Evolutionary conservation across 495 filamentous ascomycete species (phyloP), one percentile per base, ranked within the genome.

Genomic region (Lichina pygmaea): DNA sequence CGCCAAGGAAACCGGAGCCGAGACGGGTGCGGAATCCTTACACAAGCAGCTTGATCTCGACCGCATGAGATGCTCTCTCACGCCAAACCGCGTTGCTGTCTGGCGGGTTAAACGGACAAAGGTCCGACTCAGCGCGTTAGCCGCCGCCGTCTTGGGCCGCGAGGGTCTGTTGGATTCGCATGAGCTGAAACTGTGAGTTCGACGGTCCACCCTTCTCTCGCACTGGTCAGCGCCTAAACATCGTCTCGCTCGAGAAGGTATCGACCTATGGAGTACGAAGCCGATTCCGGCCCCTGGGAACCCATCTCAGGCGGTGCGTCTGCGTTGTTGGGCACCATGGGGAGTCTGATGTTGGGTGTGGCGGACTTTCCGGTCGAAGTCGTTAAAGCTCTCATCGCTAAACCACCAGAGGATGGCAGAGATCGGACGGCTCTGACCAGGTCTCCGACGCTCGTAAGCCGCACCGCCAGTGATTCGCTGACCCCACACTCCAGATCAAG

Each of bases 291-390:
- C 45, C 75, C 80, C 3, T 71, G 68, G 51, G 74, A 83, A 48
- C 80, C 80, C 0, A 66, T 86, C 13, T 72, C 76, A 7, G 80
- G 78, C 11, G 71, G 69, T 33, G 72, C 81, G 1, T 71, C 74
- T 13, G 78, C 82, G 0, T 57, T 93, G 3, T 61, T 86, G 11
- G 82, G 82, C 6, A 80, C 82, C 7, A 62, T 82, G 34, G 66
- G 73, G 12, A 76, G 66, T 48, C 70, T 95, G 43, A 67, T 78
- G 53, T 80, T 86, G 67, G 84, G 82, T 0, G 62, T 86, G 33
- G 80, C 78, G 6, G 83, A 91, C 50, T 71, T 94, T 17, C 86
- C 86, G 0, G 63, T 68, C 11, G 78, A 78, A 12, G 68, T 92
- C 7, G 44, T 69, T 8, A 32, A 36, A 13, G 42, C 40, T 15